These are phyloP conservation scores for Nakaseomyces kungkrabaensis DNA, from an alignment of 1,139 yeast genomes.

Conservation along the genomic window DNA sequence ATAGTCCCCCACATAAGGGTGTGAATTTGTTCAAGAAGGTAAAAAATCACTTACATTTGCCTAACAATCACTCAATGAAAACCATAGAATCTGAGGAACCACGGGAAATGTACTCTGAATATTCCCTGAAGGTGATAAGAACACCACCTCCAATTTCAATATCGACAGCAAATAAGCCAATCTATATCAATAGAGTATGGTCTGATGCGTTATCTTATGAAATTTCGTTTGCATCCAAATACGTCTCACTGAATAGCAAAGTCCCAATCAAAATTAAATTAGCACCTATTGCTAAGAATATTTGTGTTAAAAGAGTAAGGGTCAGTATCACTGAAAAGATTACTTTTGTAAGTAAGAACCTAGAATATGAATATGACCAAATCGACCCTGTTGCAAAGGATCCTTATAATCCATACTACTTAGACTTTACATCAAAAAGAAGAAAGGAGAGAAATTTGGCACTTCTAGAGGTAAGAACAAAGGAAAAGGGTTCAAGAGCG, in stretches of 20 bases:
- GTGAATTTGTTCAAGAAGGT: slow-evolving; percentile 18
- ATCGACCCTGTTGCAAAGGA: slow-evolving; percentile 36
- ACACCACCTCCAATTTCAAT: slow-evolving; percentile 73
- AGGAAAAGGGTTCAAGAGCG: slow-evolving; percentile 36
- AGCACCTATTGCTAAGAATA: slow-evolving; percentile 61
- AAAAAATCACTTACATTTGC: slow-evolving; percentile 17
- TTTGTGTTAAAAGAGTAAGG: slow-evolving; percentile 60
- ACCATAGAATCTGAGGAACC: slow-evolving; percentile 5
- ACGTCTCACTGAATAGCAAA: slow-evolving; percentile 60
- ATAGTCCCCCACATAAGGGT: slow-evolving; percentile 5
- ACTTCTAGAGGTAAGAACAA: slow-evolving; percentile 55
- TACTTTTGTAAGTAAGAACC: slow-evolving; percentile 53
- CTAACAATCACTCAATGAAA: slow-evolving; percentile 4
- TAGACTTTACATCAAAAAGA: slow-evolving; percentile 23
- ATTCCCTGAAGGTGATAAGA: slow-evolving; percentile 39
- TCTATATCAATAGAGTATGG: slow-evolving; percentile 79
- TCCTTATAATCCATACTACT: slow-evolving; percentile 33
- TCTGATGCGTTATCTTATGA: slow-evolving; percentile 71
- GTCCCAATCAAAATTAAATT: slow-evolving; percentile 55
- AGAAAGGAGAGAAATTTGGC: slow-evolving; percentile 47
- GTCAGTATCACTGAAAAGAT: slow-evolving; percentile 67
- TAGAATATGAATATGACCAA: slow-evolving; percentile 50
- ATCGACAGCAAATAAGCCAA: slow-evolving; percentile 69
- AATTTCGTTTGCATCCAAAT: slow-evolving; percentile 67
- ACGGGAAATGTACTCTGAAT: slow-evolving; percentile 15